phyloP scores from a whole-genome alignment of 1,284 basidiomycete genomes.

The Irpex sp. region DNA sequence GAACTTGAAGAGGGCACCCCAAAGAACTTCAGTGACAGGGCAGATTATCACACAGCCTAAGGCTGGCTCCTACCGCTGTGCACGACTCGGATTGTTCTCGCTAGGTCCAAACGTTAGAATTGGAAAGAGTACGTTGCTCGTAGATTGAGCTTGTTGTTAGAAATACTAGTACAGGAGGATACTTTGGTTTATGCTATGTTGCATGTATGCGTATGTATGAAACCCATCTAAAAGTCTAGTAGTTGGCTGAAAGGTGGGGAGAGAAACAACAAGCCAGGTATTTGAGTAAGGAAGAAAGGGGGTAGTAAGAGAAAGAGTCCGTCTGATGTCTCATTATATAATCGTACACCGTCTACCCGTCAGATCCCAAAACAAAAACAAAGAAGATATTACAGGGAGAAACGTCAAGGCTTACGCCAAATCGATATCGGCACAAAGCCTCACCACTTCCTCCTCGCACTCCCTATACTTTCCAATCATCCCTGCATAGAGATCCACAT shows the following conservation, averaged over 20 bases:
- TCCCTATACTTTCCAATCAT: slow-evolving; percentile 31
- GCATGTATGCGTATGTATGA: neutral
- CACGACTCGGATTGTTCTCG: no score
- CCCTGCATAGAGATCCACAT: slow-evolving; percentile 25
- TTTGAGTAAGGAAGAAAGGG: neutral
- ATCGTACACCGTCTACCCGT: neutral
- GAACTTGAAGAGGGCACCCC: no score
- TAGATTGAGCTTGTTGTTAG: neutral
- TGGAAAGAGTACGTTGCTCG: no score
- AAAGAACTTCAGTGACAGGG: no score
- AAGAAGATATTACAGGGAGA: neutral
- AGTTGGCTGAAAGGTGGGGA: no score
- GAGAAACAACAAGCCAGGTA: no score
- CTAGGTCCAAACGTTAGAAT: no score
- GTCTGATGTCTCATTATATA: no score
- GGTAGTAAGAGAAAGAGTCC: neutral
- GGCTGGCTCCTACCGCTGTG: no score
- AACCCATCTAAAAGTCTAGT: neutral
- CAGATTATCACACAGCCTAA: no score
- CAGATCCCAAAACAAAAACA: neutral
- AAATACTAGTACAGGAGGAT: neutral
- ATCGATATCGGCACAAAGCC: slow-evolving; percentile 16
- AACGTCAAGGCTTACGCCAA: neutral
- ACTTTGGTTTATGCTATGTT: neutral
- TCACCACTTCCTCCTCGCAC: slow-evolving; percentile 36